Evolutionary conservation across 805 yeast species (phyloP).

Genomic region (Wickerhamomyces bisporus): DNA sequence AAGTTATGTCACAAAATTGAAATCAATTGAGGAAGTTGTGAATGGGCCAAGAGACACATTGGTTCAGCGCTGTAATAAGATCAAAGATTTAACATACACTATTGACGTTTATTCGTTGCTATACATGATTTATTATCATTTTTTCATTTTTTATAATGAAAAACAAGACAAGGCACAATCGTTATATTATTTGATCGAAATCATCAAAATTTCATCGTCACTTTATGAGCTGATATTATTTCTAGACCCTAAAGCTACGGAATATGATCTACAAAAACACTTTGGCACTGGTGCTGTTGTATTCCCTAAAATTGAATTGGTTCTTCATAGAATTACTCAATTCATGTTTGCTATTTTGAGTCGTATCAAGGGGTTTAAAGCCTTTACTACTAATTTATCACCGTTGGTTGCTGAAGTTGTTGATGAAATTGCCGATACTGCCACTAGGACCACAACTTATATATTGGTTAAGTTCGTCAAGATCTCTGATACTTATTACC

Average conservation of each 20-base stretch:
- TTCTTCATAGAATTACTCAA: constrained; percentile 17
- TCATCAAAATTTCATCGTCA: constrained; percentile 4
- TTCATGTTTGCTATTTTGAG: constrained; percentile 12
- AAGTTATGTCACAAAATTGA: constrained; percentile 2
- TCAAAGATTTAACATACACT: constrained; percentile 4
- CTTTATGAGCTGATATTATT: constrained; percentile 13
- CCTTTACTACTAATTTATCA: constrained; percentile 4
- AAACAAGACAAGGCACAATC: constrained; percentile 9
- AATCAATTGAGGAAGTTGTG: constrained; percentile 12
- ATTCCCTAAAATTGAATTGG: constrained; percentile 19
- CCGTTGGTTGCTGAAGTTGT: constrained; percentile 2
- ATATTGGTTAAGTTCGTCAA: constrained; percentile 9
- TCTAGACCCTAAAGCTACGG: constrained; percentile 10
- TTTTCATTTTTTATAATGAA: constrained; percentile 17
- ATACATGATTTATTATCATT: constrained; percentile 19
- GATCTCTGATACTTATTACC: constrained; percentile 21
- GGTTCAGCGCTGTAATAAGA: constrained; percentile 14
- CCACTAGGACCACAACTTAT: constrained; percentile 2
- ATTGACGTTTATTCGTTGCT: constrained; percentile 13
- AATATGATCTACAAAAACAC: constrained; percentile 15
- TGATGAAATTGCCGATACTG: constrained; percentile 11
- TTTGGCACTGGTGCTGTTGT: constrained; percentile 17
- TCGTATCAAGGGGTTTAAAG: constrained; percentile 18
- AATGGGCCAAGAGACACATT: constrained; percentile 14
- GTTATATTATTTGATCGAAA: constrained; percentile 7